These are phyloP conservation scores for Saxophila tyrrhenica DNA, from an alignment of 495 filamentous ascomycete species.

Conservation along the genomic window DNA sequence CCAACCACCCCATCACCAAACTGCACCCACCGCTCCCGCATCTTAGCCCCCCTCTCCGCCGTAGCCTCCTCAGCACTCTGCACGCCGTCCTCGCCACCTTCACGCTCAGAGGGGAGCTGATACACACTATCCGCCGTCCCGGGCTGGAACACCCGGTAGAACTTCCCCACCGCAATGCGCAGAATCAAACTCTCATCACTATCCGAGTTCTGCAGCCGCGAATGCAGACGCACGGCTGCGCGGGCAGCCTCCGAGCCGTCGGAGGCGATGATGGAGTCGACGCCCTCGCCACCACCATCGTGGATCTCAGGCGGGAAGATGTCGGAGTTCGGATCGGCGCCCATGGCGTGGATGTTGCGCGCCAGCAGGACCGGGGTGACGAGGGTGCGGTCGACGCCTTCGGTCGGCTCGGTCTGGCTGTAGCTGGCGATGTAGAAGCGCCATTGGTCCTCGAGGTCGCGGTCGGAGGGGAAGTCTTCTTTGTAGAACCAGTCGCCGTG, in stretches of 20 bases:
- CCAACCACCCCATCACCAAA: constrained; percentile 60
- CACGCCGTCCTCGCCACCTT: constrained; percentile 11
- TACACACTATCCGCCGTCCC: constrained; percentile 41
- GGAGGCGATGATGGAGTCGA: constrained; percentile 37
- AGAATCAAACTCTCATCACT: constrained; percentile 64
- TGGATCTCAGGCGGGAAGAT: background rate
- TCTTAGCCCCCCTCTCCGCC: constrained; percentile 42
- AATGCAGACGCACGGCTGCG: constrained; percentile 39
- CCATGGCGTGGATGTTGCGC: constrained; percentile 56
- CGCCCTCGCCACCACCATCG: constrained; percentile 19
- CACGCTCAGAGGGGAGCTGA: constrained; percentile 9
- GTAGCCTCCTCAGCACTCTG: constrained; percentile 36
- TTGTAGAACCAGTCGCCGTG: constrained; percentile 74
- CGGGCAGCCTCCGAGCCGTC: constrained; percentile 23
- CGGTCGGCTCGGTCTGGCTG: constrained; percentile 76
- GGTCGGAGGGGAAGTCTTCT: constrained; percentile 39
- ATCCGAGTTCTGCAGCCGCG: constrained; percentile 6
- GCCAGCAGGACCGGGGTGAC: constrained; percentile 47
- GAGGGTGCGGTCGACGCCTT: constrained; percentile 57
- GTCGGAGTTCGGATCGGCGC: constrained; percentile 25
- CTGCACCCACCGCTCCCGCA: constrained; percentile 63
- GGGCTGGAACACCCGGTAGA: constrained; percentile 66
- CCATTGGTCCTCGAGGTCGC: constrained; percentile 52
- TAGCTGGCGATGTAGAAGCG: constrained; percentile 90
- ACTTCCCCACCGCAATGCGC: constrained; percentile 69